Evolutionary conservation across 768 basidiomycete genomes (phyloP), one percentile per base, ranked within the genome.

Genomic region (Phanerodontia chrysosporium): DNA sequence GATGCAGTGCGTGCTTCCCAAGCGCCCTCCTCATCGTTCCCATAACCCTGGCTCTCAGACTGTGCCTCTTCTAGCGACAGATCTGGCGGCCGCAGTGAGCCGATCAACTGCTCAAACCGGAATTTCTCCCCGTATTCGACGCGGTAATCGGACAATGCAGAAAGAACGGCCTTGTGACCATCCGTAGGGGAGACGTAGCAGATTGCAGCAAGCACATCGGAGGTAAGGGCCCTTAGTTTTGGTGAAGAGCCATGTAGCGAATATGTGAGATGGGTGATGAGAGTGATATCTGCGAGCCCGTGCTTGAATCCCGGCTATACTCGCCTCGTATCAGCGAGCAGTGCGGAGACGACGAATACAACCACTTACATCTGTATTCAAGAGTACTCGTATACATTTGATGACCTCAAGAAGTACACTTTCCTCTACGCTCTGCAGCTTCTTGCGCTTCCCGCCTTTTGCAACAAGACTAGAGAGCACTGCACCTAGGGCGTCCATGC

Each of bases 1-100:
- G 83, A 81, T 3, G 87, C 86, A 1, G 81, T 81, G 27, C 92
- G 78, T 39, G 87, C 88, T 62, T 94, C 93, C 93, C 94, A 96
- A 1, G 85, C 66, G 1, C 85, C 86, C 13, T 86, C 85, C 46
- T 86, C 85, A 56, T 86, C 83, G 28, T 61, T 67, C 24, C 49
- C 44, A 57, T 78, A 74, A 16, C 74, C 74, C 57, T 77, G 73
- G 1, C 69, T 72, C 55, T 65, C 64, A 0, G 71, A 68, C 22
- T 61, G 70, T 70, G 55, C 60, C 44, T 54, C 77, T 68, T 63
- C 81, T 68, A 57, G 67, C 24, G 76, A 76, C 48, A 68, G 61
- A 51, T 86, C 84, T 1, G 81, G 77, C 9, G 86, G 69, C 14
- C 79, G 80, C 46, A 96, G 75, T 8, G 82, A 82, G 0, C 76